phyloP scores from a whole-genome alignment of 768 basidiomycete genomes.

The Mrakia blollopis region DNA sequence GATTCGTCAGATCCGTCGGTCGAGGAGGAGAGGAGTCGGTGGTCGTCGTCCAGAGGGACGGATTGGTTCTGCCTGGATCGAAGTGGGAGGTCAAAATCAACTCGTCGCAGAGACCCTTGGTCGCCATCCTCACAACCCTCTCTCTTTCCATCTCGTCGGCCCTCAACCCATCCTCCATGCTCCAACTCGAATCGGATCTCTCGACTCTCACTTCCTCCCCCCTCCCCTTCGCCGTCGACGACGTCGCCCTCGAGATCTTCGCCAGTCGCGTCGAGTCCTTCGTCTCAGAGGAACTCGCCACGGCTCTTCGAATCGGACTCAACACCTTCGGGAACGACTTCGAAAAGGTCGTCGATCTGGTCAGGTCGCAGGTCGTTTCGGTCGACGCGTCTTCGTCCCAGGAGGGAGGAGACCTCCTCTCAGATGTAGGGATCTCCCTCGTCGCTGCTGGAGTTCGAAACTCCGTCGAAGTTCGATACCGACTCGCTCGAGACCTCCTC shows the following conservation, averaged over 20 bases:
- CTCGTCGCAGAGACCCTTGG: constrained; percentile 29
- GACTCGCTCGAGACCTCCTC: constrained; percentile 36
- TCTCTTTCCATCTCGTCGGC: background rate
- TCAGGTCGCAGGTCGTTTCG: background rate
- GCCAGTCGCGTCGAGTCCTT: constrained; percentile 2
- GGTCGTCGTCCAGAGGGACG: constrained; percentile 70
- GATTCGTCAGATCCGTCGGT: constrained; percentile 32
- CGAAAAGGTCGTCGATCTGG: background rate
- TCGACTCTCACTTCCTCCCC: constrained; percentile 6
- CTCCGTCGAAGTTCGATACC: constrained; percentile 34
- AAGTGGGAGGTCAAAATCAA: constrained; percentile 43
- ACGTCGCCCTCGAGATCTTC: constrained; percentile 20
- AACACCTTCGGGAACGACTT: background rate
- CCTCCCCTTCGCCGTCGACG: constrained; percentile 15
- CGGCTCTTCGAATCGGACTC: background rate
- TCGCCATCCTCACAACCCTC: background rate
- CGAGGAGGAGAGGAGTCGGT: constrained; percentile 47
- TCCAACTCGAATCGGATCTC: constrained; percentile 17
- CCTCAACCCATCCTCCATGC: constrained; percentile 6
- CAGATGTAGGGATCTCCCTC: constrained; percentile 38
- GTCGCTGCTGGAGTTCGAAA: constrained; percentile 33
- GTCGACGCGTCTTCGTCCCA: background rate
- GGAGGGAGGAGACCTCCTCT: constrained; percentile 11
- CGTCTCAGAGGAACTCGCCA: background rate
- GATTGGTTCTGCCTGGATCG: constrained; percentile 58